Conservation (phyloP, 148 eudicot genomes). For the Limonium bicolor region DNA sequence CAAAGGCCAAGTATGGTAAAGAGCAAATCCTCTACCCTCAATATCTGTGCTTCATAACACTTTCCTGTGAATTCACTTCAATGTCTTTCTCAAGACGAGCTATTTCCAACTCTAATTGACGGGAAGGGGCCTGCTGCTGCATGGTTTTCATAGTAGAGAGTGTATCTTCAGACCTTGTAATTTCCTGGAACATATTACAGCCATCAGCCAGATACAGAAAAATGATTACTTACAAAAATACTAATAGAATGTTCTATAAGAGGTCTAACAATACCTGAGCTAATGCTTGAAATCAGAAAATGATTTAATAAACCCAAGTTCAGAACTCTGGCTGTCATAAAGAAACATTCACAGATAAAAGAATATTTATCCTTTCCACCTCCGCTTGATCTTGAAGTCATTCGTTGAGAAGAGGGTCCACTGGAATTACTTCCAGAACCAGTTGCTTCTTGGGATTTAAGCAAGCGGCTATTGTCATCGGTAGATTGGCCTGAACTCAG, state of each 20-base stretch:
- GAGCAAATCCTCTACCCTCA: constrained; percentile 41
- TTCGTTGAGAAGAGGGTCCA: constrained; percentile 18
- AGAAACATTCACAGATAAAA: constrained; percentile 95
- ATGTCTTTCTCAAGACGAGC: constrained; percentile 72
- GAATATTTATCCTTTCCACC: constrained; percentile 40
- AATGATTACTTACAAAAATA: neutral
- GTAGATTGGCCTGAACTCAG: constrained; percentile 11
- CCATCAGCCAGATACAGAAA: neutral
- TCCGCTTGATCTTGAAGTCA: constrained; percentile 20
- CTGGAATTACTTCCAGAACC: constrained; percentile 33
- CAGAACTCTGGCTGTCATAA: constrained; percentile 96
- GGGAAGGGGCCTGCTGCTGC: constrained; percentile 74
- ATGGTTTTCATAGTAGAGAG: constrained; percentile 55
- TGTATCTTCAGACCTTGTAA: constrained; percentile 76
- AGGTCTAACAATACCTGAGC: constrained; percentile 45
- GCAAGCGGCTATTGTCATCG: constrained; percentile 32
- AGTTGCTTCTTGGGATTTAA: constrained; percentile 50
- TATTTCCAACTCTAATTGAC: constrained; percentile 64
- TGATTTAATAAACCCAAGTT: constrained; percentile 84
- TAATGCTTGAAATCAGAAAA: constrained; percentile 91
- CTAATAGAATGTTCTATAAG: neutral
- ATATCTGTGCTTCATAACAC: constrained; percentile 95
- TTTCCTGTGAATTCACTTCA: constrained; percentile 63
- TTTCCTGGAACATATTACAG: constrained; percentile 37
- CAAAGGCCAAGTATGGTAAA: too few relatives aligned